Evolutionary conservation across 805 yeast genomes (phyloP).

Genomic region (Candida xyloterini): DNA sequence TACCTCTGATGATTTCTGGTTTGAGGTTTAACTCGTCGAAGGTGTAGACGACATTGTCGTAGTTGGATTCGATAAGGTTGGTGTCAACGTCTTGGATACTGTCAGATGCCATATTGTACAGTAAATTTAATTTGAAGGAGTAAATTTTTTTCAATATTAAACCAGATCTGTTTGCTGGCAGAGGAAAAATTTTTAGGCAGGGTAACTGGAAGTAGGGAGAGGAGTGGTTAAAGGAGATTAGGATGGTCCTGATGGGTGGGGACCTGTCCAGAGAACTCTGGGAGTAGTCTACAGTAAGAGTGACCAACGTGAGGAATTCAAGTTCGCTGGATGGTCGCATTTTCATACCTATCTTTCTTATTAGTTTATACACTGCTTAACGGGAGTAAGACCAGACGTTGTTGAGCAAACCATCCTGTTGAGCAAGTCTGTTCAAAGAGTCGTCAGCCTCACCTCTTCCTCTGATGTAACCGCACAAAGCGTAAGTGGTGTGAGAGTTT

Average conservation of each 20-base stretch:
- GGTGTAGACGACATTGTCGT: constrained; percentile 81
- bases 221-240: too few relatives aligned
- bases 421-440: constrained; percentile 98
- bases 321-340: too few relatives aligned
- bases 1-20: constrained; percentile 66
- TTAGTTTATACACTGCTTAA: constrained; percentile 41
- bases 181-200: constrained; percentile 10
- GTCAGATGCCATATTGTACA: constrained; percentile 49
- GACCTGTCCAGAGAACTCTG: neutral
- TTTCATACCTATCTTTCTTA: constrained; percentile 8
- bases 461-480: constrained; percentile 96
- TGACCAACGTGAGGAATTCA: too few relatives aligned
- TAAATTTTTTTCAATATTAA: constrained; percentile 7
- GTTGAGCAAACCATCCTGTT: constrained; percentile 96
- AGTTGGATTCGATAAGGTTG: constrained; percentile 86
- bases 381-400: constrained; percentile 95
- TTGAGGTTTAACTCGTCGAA: constrained; percentile 79
- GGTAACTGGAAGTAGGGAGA: constrained; percentile 6
- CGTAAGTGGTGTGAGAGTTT: constrained; percentile 90
- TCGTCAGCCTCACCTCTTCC: constrained; percentile 99
- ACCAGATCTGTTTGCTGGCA: constrained; percentile 12
- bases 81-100: constrained; percentile 72
- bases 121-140: constrained; percentile 9
- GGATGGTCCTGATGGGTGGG: too few relatives aligned
- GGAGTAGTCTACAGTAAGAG: neutral